Evolutionary conservation across 2,329 filamentous ascomycete species (phyloP).

Genomic region (Diaporthe nobilis): DNA sequence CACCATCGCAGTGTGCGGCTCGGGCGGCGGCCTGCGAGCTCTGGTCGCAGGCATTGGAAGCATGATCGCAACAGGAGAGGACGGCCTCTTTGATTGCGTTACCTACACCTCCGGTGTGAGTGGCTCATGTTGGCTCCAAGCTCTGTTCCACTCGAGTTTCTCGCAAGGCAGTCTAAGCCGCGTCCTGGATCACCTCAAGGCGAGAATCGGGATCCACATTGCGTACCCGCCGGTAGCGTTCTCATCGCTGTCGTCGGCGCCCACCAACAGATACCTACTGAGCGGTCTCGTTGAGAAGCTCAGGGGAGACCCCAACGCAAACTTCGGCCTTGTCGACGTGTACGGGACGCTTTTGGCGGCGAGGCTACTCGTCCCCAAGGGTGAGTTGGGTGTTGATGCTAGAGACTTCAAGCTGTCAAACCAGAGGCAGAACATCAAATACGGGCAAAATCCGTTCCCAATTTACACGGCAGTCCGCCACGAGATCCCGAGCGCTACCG

Average conservation of each 20-base stretch:
- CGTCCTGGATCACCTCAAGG: constrained; percentile 88
- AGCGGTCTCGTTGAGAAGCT: constrained; percentile 93
- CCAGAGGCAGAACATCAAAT: constrained; percentile 81
- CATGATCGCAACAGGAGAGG: constrained; percentile 85
- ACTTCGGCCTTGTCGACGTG: constrained; percentile 92
- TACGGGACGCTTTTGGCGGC: constrained; percentile 91
- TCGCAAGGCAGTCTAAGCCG: constrained; percentile 75
- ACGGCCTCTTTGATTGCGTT: constrained; percentile 91
- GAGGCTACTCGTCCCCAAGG: constrained; percentile 86
- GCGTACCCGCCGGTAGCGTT: constrained; percentile 91
- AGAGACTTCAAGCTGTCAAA: constrained; percentile 92
- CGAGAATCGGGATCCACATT: constrained; percentile 87
- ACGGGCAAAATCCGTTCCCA: constrained; percentile 87
- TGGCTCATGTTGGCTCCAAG: constrained; percentile 95
- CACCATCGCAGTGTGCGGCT: constrained; percentile 93
- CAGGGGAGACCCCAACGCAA: constrained; percentile 82
- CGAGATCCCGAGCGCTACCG: constrained; percentile 81
- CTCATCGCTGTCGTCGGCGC: constrained; percentile 84
- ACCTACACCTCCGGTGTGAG: constrained; percentile 97
- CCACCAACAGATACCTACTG: constrained; percentile 92
- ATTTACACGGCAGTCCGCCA: constrained; percentile 97
- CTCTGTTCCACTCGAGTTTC: constrained; percentile 87
- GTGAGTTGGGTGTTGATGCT: constrained; percentile 82
- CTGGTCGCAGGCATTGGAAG: constrained; percentile 93
- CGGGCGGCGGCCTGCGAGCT: constrained; percentile 90